These are phyloP conservation scores for Penicillium waksmanii DNA, from an alignment of 495 filamentous ascomycete species.

Conservation along the genomic window DNA sequence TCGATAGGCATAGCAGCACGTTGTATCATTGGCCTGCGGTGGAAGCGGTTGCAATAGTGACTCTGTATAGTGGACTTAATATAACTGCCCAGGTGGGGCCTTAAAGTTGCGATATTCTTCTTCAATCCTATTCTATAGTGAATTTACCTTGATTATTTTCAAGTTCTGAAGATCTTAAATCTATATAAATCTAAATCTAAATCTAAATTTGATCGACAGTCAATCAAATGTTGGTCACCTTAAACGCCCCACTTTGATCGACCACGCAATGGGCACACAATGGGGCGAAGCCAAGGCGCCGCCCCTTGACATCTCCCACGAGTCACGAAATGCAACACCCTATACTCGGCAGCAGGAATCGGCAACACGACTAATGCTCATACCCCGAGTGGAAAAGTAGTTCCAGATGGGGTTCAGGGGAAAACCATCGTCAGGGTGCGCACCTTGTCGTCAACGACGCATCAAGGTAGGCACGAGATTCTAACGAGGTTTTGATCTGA, in stretches of 20 bases:
- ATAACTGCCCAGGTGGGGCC: neutral
- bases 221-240: no score
- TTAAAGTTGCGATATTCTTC: neutral
- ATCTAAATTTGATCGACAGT: no score
- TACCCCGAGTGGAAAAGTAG: neutral
- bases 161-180: neutral
- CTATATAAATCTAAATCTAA: no score
- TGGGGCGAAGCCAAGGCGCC: no score
- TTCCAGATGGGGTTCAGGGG: neutral
- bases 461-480: slow-evolving; percentile 10
- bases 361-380: neutral
- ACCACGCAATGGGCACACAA: no score
- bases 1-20: neutral
- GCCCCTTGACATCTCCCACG: no score
- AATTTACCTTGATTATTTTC: neutral
- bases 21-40: neutral
- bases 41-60: neutral
- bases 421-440: neutral
- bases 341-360: neutral
- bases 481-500: neutral
- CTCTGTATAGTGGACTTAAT: slow-evolving; percentile 9
- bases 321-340: no score
- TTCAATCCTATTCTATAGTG: neutral
- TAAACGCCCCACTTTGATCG: no score
- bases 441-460: slow-evolving; percentile 5